Evolutionary conservation across 106 monocot species (phyloP), one percentile per base, ranked within the genome.

Genomic region (Cymbidium sinense): DNA sequence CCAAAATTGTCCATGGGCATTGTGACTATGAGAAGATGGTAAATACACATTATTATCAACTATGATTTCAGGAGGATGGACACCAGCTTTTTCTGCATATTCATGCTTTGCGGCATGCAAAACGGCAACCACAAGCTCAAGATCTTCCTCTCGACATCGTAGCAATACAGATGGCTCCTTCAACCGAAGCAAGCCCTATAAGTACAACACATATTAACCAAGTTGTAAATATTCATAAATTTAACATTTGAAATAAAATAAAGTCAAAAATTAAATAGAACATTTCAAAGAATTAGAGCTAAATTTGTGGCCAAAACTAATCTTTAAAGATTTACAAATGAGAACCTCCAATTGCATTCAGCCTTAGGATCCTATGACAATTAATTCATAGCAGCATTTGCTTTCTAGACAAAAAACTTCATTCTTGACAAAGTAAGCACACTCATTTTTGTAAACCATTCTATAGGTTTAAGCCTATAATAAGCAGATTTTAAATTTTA

Each of bases 131-230:
- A 94, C 91, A 76, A 86, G 64, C 79, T 82, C 77, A 76, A 58
- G 74, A 55, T 96, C 96, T 72, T 76, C 82, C 81, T 88, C 78
- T 33, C 96, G 87, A 77, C 94, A 96, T 18, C 94, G 86, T 76
- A 96, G 70, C 43, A 96, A 76, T 34, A 96, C 91, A 51, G 91
- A 83, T 77, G 96, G 93, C 79, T 96, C 96, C 81, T 90, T 96
- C 79, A 96, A 69, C 28, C 93, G 81, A 23, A 96, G 81, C 77
- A 96, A 81, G 43, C 91, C 88, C 96, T 96, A 87, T 34, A 87
- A 82, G 69, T 62, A 67, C 5, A 72, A 54, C 23, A 72, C 9
- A 6, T 74, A 71, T 44, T 20, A 74, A 11, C 44, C 35, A 74
- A 35, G 23, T 41, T 43, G 44, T 72, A 8, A 72, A n/a, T 7